Percentiles rank a stretch among this genome's conserved stretches.
Conservation (phyloP, 2,329 filamentous ascomycete species). For the Macrophomina pseudophaseolina region DNA sequence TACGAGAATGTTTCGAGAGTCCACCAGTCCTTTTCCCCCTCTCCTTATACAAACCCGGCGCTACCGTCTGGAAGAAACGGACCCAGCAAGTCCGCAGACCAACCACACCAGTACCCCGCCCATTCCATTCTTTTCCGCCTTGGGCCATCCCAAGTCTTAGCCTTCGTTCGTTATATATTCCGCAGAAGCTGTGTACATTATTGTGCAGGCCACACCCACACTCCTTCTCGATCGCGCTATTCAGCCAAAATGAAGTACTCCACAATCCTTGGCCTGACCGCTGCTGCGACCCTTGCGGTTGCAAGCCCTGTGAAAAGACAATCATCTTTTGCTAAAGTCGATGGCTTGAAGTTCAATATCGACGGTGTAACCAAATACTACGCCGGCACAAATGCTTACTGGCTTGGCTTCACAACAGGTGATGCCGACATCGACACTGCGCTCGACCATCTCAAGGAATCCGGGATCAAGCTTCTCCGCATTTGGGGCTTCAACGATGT, state of each 20-base stretch:
- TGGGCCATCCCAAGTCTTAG: neutral
- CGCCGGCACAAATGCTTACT: conserved; percentile 62
- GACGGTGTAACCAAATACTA: conserved; percentile 50
- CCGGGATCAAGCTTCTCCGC: conserved; percentile 63
- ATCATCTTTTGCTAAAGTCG: conserved; percentile 36
- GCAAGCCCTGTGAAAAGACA: conserved; percentile 19
- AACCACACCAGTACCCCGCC: no score
- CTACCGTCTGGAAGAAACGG: conserved; percentile 19
- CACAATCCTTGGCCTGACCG: conserved; percentile 32
- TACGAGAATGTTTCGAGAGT: neutral
- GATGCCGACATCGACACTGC: conserved; percentile 61
- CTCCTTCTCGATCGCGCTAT: conserved; percentile 1
- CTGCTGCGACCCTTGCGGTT: conserved; percentile 28
- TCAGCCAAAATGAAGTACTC: conserved; percentile 34
- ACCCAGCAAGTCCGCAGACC: conserved; percentile 8
- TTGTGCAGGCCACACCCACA: neutral
- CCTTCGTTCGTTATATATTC: conserved; percentile 10
- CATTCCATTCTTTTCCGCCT: neutral
- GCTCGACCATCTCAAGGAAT: conserved; percentile 51
- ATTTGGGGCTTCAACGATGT: conserved; percentile 70
- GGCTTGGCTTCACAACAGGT: conserved; percentile 59
- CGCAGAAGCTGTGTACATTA: neutral
- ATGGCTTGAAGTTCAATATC: conserved; percentile 42
- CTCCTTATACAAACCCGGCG: conserved; percentile 5
- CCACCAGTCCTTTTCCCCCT: conserved; percentile 9